A percentile compares a stretch with the other conserved stretches of the same genome.
phyloP scores from a whole-genome alignment of 129 eudicot genomes.

The Calendula officinalis region DNA sequence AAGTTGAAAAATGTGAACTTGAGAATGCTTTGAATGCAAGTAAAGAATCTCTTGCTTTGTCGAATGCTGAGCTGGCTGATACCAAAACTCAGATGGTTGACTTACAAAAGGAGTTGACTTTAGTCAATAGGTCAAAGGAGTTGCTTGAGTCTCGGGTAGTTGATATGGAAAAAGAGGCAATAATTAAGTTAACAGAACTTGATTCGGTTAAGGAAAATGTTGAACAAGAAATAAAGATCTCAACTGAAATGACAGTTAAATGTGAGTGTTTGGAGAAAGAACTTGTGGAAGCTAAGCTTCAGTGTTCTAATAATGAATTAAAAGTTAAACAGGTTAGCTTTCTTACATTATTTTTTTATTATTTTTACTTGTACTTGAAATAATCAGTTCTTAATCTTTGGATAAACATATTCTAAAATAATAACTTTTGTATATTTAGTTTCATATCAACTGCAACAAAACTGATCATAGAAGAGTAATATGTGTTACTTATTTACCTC shows the following conservation, averaged over 20 bases:
- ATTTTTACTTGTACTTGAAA: neutral
- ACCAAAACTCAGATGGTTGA: conserved; percentile 42
- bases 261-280: conserved; percentile 52
- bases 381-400: no score
- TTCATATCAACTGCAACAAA: no score
- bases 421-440: no score
- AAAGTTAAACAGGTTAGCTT: conserved; percentile 70
- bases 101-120: conserved; percentile 52
- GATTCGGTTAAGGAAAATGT: conserved; percentile 43
- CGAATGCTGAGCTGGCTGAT: conserved; percentile 40
- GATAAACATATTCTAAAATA: no score
- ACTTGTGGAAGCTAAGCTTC: conserved; percentile 46
- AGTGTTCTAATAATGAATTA: conserved; percentile 39
- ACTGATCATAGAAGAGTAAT: no score
- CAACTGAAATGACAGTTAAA: conserved; percentile 44
- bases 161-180: conserved; percentile 44
- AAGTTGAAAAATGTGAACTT: conserved; percentile 59
- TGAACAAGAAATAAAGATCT: conserved; percentile 41
- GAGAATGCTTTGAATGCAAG: conserved; percentile 43
- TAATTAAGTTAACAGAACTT: conserved; percentile 42
- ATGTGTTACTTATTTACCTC: no score
- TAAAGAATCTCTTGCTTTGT: conserved; percentile 37
- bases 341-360: neutral
- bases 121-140: conserved; percentile 54
- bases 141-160: conserved; percentile 47